These are phyloP conservation scores for Teratosphaeria nubilosa DNA, from an alignment of 2,329 filamentous ascomycete genomes.

Conservation along the genomic window DNA sequence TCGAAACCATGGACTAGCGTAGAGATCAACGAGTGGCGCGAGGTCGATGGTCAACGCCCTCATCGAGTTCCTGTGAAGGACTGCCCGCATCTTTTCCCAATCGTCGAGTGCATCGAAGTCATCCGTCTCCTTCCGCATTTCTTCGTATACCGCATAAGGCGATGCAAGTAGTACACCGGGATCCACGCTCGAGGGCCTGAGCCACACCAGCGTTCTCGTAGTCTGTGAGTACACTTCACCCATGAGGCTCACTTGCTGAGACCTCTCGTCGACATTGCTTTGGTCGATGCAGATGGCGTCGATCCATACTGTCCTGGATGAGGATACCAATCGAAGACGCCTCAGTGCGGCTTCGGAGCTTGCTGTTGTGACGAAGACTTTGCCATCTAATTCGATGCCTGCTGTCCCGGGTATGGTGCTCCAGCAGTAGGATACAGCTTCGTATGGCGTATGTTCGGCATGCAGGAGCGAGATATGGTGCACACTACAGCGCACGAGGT, in stretches of 20 bases:
- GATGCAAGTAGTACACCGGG: background rate
- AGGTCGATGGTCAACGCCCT: background rate
- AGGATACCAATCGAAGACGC: background rate
- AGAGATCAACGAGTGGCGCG: background rate
- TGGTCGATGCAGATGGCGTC: constrained; percentile 1
- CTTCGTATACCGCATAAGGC: background rate
- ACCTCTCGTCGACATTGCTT: background rate
- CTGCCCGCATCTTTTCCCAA: background rate
- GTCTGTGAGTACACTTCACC: background rate
- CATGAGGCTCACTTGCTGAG: background rate
- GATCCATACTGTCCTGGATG: background rate
- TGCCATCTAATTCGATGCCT: background rate
- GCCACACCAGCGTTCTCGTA: background rate
- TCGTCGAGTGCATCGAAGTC: background rate
- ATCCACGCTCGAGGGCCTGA: background rate
- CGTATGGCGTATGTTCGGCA: background rate
- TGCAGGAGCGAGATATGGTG: background rate
- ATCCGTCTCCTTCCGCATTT: background rate
- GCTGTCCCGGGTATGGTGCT: background rate
- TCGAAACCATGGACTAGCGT: background rate
- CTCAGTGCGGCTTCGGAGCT: background rate
- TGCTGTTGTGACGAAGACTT: background rate
- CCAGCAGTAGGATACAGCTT: background rate
- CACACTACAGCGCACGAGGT: background rate
- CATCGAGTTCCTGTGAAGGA: background rate